Base-by-base conservation (phyloP, 1,139 yeast genomes). In the Spathaspora sp. region DNA sequence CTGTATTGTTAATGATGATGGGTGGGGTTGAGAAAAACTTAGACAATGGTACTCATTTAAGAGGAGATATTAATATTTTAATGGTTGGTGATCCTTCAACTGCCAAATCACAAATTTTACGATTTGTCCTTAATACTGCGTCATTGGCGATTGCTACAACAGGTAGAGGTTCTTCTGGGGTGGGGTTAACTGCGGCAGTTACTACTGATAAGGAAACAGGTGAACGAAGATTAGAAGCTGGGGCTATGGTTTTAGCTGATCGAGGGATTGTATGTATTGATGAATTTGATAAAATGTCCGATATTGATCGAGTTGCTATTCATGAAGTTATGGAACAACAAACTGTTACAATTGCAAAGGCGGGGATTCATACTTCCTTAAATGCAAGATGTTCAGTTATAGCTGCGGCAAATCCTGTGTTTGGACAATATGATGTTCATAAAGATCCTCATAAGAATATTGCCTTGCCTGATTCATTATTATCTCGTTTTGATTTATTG, bases 271-370 rank as follows among this genome's bases (percentile, higher is more conserved):
- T 93, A 39, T 93, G 99, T 79, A 95, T 93, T 61, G 99, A 93
- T 76, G 99, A 93, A 73, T 93, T 93, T 61, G 99, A 93, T 71
- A 93, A 93, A 67, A 93, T 93, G 99, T 85, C 89, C 51, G 99
- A 95, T 64, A 81, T 84, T 26, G 99, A 93, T 70, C 81, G 99
- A 65, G 99, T 93, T 45, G 98, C 99, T 1, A 93, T 93, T 60
- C 99, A 93, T 69, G 99, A 93, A 78, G 99, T 93, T 43, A 95
- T 93, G 99, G 99, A 93, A 72, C 99, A 93, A 70, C 99, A 95
- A 65, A 93, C 99, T 0, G 97, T 93, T 26, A 93, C 99, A 1
- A 91, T 93, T 63, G 97, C 99, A 43, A 95, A 93, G 65, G 99
- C 99, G 1, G 99, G 99, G 56, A 93, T 93, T 56, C 98, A 93